phyloP scores from a whole-genome alignment of 2,329 filamentous ascomycete species.

The Stachybotrys chartarum region DNA sequence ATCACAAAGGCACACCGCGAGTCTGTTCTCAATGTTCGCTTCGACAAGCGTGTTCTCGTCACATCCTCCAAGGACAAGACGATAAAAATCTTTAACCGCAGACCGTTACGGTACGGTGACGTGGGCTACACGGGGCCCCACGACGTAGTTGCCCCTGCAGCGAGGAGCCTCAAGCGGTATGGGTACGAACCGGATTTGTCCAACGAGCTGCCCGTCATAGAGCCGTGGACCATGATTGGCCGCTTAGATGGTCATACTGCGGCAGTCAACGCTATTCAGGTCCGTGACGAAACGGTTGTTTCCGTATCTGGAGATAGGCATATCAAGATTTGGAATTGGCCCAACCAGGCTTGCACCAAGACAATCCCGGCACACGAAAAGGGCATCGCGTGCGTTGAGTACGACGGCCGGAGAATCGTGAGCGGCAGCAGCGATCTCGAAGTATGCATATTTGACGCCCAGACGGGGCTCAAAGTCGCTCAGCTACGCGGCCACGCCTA shows the following conservation, averaged over 20 bases:
- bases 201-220: constrained; percentile 42
- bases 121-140: constrained; percentile 41
- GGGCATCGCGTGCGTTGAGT: constrained; percentile 96
- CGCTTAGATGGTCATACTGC: constrained; percentile 77
- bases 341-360: constrained; percentile 64
- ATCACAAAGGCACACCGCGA: constrained; percentile 75
- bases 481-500: constrained; percentile 75
- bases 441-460: constrained; percentile 88
- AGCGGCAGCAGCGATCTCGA: constrained; percentile 95
- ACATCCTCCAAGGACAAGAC: constrained; percentile 97
- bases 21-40: constrained; percentile 88
- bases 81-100: constrained; percentile 93
- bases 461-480: constrained; percentile 80
- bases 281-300: constrained; percentile 77
- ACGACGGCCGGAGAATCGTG: constrained; percentile 86
- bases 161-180: constrained; percentile 44
- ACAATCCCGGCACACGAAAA: constrained; percentile 86
- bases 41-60: constrained; percentile 84
- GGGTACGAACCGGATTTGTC: constrained; percentile 42
- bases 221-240: constrained; percentile 71
- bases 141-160: constrained; percentile 42
- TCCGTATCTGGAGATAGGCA: constrained; percentile 91
- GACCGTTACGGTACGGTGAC: constrained; percentile 54
- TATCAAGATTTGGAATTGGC: constrained; percentile 93
- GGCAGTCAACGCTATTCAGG: constrained; percentile 93